Percentiles rank a stretch among this genome's conserved stretches.
Conservation (phyloP, 2,329 filamentous ascomycete species). For the Hypoxylon sp. region DNA sequence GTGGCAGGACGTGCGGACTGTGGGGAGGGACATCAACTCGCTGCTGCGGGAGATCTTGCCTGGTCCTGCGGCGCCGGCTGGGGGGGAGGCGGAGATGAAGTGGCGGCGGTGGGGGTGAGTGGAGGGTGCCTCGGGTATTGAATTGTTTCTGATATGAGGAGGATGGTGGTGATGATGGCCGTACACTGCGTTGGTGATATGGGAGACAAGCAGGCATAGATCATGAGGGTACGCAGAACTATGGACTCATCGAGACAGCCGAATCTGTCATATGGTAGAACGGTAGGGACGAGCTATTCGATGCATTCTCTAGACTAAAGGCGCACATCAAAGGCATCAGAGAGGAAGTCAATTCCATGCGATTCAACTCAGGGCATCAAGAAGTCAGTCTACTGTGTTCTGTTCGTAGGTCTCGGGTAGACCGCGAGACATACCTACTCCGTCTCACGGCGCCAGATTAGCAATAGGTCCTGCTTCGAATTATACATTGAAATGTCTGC, state of each 20-base stretch:
- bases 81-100: conserved; percentile 41
- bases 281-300: not conserved
- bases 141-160: too few relatives aligned
- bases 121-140: not conserved
- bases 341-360: not conserved
- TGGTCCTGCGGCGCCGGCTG: conserved; percentile 42
- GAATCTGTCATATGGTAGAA: not conserved
- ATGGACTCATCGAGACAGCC: not conserved
- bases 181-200: too few relatives aligned
- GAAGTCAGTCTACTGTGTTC: not conserved
- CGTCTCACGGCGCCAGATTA: not conserved
- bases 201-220: not conserved
- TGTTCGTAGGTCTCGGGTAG: not conserved
- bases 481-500: not conserved
- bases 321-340: not conserved
- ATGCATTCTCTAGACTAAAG: conserved; percentile 7
- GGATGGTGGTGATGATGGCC: too few relatives aligned
- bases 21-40: conserved; percentile 51
- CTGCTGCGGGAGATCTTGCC: conserved; percentile 55
- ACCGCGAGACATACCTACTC: too few relatives aligned
- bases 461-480: not conserved
- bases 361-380: not conserved
- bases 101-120: conserved; percentile 48
- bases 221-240: not conserved
- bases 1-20: conserved; percentile 51